A percentile compares a stretch with the other conserved stretches of the same genome.
Evolutionary conservation across 257 asterid genomes (phyloP).

Genomic region (Fraxinus anomala): DNA sequence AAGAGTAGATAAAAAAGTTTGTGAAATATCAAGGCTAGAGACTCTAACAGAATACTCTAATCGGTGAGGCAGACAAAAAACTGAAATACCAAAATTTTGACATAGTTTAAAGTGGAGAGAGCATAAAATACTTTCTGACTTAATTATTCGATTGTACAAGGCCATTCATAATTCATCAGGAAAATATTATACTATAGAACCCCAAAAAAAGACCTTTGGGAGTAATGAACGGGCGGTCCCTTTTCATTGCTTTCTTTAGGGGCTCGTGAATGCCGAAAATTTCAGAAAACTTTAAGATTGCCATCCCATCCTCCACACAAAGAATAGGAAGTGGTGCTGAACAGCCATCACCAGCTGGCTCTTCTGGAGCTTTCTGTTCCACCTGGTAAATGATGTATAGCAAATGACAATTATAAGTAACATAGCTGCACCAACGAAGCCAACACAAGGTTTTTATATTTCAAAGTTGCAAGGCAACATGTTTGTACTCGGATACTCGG

Average conservation of each 20-base stretch:
- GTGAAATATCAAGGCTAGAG: constrained; percentile 14
- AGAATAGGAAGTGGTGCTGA: constrained; percentile 85
- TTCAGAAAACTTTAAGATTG: constrained; percentile 86
- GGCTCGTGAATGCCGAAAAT: constrained; percentile 85
- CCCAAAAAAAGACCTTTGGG: constrained; percentile 63
- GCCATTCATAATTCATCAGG: constrained; percentile 19
- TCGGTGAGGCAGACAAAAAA: not conserved
- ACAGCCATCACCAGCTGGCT: constrained; percentile 45
- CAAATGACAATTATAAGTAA: constrained; percentile 23
- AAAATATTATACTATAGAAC: constrained; percentile 17
- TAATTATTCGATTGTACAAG: constrained; percentile 1
- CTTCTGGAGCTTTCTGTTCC: constrained; percentile 49
- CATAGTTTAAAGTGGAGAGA: not conserved
- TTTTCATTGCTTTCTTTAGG: constrained; percentile 58
- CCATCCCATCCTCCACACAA: constrained; percentile 81
- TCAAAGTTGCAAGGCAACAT: not conserved
- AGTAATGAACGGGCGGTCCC: constrained; percentile 56
- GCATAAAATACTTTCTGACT: constrained; percentile 17
- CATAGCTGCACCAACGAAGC: not conserved
- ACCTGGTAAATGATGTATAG: constrained; percentile 55
- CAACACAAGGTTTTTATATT: not conserved
- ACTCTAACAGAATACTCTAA: constrained; percentile 17
- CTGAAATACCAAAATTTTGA: constrained; percentile 9
- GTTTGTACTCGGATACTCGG: not conserved
- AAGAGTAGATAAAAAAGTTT: constrained; percentile 16